A percentile compares a stretch with the other conserved stretches of the same genome.
Conservation (phyloP, 305 asterid species). For the Caryopteris hybrid region DNA sequence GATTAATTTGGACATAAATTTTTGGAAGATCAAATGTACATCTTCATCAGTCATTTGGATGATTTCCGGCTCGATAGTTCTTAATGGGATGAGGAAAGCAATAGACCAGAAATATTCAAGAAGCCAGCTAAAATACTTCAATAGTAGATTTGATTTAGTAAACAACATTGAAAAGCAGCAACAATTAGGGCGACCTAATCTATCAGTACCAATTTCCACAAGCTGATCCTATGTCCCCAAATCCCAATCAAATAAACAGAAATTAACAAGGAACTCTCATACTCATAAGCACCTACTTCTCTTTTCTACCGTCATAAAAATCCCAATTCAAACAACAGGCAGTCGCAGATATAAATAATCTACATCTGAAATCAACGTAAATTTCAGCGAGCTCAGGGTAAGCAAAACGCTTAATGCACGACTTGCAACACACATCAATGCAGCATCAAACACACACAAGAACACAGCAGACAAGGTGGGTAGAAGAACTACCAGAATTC, state of each 20-base stretch:
- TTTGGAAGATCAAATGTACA: neutral
- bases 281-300: neutral
- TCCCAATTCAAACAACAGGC: neutral
- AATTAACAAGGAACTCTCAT: neutral
- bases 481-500: slow-evolving; percentile 31
- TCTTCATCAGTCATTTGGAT: neutral
- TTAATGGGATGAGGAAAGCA: neutral
- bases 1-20: neutral
- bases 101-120: neutral
- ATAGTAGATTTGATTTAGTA: neutral
- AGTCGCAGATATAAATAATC: neutral
- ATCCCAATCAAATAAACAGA: neutral
- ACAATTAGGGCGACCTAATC: neutral
- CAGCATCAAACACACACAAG: neutral
- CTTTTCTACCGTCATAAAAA: neutral
- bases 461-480: neutral
- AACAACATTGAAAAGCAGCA: neutral
- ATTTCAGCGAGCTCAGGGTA: neutral
- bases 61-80: neutral
- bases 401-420: slow-evolving; percentile 14
- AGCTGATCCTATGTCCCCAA: neutral
- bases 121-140: neutral
- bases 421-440: slow-evolving; percentile 1
- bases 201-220: neutral
- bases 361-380: neutral